Evolutionary conservation across 2,329 filamentous ascomycete genomes (phyloP).

Genomic region (Escovopsis sp.): DNA sequence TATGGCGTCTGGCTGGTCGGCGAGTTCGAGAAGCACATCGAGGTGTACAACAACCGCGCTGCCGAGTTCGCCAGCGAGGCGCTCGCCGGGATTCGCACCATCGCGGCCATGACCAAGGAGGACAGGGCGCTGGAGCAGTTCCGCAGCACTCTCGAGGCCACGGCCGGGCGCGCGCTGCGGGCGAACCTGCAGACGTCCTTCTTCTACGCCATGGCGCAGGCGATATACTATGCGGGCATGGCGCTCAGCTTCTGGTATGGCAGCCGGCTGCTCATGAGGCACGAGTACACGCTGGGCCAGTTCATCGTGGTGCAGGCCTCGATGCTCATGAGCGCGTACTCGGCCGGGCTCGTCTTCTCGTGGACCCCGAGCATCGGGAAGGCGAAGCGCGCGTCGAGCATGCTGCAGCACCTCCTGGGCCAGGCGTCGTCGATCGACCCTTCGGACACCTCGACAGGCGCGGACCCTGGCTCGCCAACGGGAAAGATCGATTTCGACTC

Average conservation of each 20-base stretch:
- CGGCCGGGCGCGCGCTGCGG: background rate
- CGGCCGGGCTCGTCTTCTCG: constrained; percentile 71
- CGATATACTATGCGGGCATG: constrained; percentile 1
- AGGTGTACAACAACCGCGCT: background rate
- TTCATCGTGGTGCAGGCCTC: constrained; percentile 29
- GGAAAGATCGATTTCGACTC: constrained; percentile 47
- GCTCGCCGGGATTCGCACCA: constrained; percentile 6
- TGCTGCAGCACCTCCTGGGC: constrained; percentile 67
- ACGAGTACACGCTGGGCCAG: constrained; percentile 22
- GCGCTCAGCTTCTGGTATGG: constrained; percentile 6
- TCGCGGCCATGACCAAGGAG: constrained; percentile 6
- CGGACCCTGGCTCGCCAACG: constrained; percentile 35
- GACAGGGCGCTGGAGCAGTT: background rate
- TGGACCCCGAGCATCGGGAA: constrained; percentile 80
- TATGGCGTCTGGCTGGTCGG: constrained; percentile 18
- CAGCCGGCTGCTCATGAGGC: constrained; percentile 7
- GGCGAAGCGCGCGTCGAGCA: constrained; percentile 59
- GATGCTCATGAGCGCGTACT: constrained; percentile 51
- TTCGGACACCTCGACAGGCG: constrained; percentile 52
- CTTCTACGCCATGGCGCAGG: constrained; percentile 1
- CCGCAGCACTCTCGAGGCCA: background rate
- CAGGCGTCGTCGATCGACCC: constrained; percentile 61
- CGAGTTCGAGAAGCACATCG: constrained; percentile 3
- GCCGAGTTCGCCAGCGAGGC: constrained; percentile 6
- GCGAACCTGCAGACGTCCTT: constrained; percentile 1